Conservation (phyloP, 306 rosid genomes). For the Myrica gale region DNA sequence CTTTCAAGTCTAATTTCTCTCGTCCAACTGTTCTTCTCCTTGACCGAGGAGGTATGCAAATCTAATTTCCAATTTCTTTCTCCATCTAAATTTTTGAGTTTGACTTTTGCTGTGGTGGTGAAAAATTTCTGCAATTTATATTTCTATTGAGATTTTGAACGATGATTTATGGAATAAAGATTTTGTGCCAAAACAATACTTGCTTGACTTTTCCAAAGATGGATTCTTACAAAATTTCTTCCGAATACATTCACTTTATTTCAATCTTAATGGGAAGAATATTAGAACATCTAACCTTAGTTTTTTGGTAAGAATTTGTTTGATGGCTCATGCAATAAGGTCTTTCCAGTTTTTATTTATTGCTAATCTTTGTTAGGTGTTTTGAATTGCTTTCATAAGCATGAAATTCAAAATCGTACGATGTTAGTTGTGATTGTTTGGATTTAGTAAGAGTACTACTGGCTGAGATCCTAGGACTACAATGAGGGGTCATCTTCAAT, state of each 20-base stretch:
- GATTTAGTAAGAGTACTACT: neutral
- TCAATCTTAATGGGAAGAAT: neutral
- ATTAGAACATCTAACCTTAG: neutral
- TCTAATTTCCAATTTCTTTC: neutral
- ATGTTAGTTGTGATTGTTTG: neutral
- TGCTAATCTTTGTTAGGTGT: neutral
- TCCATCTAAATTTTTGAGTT: neutral
- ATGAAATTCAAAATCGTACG: neutral
- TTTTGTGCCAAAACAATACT: no score
- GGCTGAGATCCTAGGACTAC: neutral
- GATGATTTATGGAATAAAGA: neutral
- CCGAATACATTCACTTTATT: neutral
- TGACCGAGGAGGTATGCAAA: slow-evolving; percentile 80
- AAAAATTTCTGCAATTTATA: neutral
- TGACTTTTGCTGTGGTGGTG: neutral
- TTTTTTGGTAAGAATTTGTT: neutral
- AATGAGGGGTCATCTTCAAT: neutral
- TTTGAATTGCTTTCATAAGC: slow-evolving; percentile 3
- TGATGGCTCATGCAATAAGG: neutral
- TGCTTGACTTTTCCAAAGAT: no score
- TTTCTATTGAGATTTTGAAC: neutral
- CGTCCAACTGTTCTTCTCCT: slow-evolving; percentile 64
- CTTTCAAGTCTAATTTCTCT: slow-evolving; percentile 41
- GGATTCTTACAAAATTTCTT: no score
- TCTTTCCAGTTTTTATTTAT: no score